These are phyloP conservation scores for Bryoglossum gracile DNA, from an alignment of 495 filamentous ascomycete species.

Conservation along the genomic window DNA sequence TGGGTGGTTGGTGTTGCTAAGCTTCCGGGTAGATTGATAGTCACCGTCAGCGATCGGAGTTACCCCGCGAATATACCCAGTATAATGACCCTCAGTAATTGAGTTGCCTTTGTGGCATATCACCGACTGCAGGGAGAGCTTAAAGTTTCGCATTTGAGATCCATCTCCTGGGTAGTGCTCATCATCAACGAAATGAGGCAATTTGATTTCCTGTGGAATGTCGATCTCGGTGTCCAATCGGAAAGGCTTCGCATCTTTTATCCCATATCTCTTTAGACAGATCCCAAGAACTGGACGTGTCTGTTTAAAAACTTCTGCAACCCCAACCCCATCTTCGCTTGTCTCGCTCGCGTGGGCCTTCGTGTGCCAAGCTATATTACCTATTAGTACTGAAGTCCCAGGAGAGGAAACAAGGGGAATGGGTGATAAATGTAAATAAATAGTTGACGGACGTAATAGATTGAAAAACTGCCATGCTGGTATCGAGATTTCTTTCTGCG, in stretches of 20 bases:
- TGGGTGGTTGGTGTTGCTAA: constrained; percentile 40
- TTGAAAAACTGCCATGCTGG: constrained; percentile 98
- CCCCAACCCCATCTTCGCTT: constrained; percentile 62
- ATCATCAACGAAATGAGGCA: constrained; percentile 86
- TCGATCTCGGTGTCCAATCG: constrained; percentile 77
- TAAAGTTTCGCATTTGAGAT: constrained; percentile 73
- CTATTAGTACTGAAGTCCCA: constrained; percentile 33
- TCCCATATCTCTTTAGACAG: constrained; percentile 84
- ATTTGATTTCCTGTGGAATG: constrained; percentile 79
- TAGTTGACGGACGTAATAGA: constrained; percentile 53
- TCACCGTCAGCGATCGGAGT: constrained; percentile 46
- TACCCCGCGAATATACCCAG: constrained; percentile 68
- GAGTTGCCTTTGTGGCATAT: constrained; percentile 88
- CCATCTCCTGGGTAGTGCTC: constrained; percentile 46
- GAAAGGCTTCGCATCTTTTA: constrained; percentile 59
- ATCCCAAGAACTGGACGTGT: constrained; percentile 82
- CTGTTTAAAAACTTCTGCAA: constrained; percentile 63
- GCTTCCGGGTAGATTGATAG: constrained; percentile 42
- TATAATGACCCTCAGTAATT: constrained; percentile 87
- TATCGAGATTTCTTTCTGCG: constrained; percentile 79
- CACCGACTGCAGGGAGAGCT: constrained; percentile 79
- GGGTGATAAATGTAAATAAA: constrained; percentile 20
- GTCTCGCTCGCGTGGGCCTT: constrained; percentile 68
- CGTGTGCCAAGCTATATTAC: constrained; percentile 45
- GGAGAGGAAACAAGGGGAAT: constrained; percentile 32